A percentile compares a stretch with the other conserved stretches of the same genome.
These are phyloP conservation scores for Cucurbita maxima DNA, from an alignment of 306 rosid species.

Conservation along the genomic window DNA sequence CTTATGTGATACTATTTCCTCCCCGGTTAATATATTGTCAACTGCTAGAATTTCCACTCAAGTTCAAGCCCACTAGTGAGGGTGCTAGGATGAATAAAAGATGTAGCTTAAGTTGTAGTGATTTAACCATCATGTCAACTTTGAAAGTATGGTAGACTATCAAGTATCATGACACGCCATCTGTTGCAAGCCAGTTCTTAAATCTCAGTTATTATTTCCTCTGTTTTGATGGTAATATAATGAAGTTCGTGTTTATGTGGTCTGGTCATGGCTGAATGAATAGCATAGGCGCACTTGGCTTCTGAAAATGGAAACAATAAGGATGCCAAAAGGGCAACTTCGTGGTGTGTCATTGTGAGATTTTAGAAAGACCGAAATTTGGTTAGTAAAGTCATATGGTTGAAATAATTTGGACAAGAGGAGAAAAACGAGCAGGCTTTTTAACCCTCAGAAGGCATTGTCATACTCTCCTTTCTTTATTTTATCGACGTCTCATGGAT, in stretches of 20 bases:
- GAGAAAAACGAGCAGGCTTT: background rate
- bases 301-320: background rate
- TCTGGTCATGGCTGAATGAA: background rate
- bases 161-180: background rate
- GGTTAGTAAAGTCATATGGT: background rate
- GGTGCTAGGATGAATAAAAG: background rate
- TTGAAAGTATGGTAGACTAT: background rate
- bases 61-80: background rate
- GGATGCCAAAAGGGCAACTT: background rate
- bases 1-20: too few species aligned
- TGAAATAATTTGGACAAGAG: background rate
- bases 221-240: background rate
- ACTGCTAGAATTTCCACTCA: too few species aligned
- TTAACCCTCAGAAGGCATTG: background rate
- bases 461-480: too few species aligned
- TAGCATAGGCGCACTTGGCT: background rate
- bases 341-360: background rate
- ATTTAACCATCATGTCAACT: background rate
- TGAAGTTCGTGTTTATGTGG: background rate
- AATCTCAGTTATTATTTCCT: background rate
- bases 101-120: background rate
- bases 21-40: too few species aligned
- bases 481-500: background rate
- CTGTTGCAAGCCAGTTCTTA: background rate
- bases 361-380: background rate